Conservation (phyloP, 176 grass and related monocot species). For the Zea luxurians region DNA sequence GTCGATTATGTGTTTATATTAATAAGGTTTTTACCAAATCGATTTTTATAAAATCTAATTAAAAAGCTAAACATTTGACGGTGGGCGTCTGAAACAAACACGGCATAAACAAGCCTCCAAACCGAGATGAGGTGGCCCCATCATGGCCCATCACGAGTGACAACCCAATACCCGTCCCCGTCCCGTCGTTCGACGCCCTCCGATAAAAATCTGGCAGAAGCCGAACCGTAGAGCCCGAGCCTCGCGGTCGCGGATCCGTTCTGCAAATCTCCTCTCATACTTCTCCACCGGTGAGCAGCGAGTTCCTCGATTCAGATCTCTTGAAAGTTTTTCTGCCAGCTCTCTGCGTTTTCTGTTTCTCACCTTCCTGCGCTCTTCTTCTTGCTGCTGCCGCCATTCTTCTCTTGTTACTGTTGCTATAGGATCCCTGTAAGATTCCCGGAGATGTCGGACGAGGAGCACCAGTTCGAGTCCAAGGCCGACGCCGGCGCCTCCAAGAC, state of each 20-base stretch:
- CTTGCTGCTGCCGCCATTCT: neutral
- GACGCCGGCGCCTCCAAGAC: slow-evolving; percentile 62
- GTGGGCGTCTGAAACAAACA: too few species aligned
- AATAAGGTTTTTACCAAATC: too few species aligned
- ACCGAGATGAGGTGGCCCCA: too few species aligned
- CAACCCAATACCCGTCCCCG: neutral
- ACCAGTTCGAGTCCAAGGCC: slow-evolving; percentile 60
- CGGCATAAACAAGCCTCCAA: neutral
- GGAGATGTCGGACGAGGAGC: slow-evolving; percentile 58
- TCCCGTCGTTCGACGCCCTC: neutral
- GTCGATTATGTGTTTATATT: too few species aligned
- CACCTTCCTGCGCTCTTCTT: neutral
- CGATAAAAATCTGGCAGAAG: slow-evolving; percentile 16
- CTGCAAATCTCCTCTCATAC: neutral
- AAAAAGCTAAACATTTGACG: too few species aligned
- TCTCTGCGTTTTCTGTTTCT: neutral
- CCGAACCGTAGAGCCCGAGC: slow-evolving; percentile 13
- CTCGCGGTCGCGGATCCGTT: neutral
- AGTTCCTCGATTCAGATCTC: neutral
- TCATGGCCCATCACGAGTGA: neutral
- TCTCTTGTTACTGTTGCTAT: neutral
- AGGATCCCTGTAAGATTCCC: slow-evolving; percentile 1
- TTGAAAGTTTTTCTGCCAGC: neutral
- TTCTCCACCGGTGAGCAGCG: slow-evolving; percentile 16
- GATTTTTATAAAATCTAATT: too few species aligned